Evolutionary conservation across 805 yeast species (phyloP).

Genomic region (Saccharomycopsis fibuligera): DNA sequence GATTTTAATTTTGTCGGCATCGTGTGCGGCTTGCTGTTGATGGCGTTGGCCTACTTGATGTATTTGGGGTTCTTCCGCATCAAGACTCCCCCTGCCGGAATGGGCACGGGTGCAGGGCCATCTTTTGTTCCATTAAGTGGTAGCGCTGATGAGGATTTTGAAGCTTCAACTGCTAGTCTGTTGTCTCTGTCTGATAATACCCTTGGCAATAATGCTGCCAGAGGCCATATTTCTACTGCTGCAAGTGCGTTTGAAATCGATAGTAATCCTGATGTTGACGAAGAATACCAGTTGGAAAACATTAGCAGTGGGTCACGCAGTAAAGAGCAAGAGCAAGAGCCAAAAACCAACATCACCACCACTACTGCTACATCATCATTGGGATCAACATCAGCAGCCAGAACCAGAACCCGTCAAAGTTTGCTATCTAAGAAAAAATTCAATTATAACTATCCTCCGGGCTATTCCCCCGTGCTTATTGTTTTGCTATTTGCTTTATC

Average conservation of each 20-base stretch:
- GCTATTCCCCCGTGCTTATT: slow-evolving; percentile 27
- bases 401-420: neutral
- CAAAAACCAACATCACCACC: neutral
- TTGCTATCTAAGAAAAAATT: neutral
- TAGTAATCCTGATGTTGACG: neutral
- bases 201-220: neutral
- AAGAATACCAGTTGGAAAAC: neutral
- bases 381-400: neutral
- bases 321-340: neutral
- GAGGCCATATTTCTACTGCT: neutral
- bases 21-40: slow-evolving; percentile 20
- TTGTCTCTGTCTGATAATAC: neutral
- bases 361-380: neutral
- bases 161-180: no score
- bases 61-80: slow-evolving; percentile 13
- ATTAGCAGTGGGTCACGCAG: neutral
- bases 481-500: slow-evolving; percentile 36
- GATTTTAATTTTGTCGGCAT: slow-evolving; percentile 21
- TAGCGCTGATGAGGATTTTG: no score
- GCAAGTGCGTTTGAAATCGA: neutral
- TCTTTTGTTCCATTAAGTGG: neutral
- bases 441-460: slow-evolving; percentile 14
- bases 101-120: neutral
- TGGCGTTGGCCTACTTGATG: slow-evolving; percentile 7
- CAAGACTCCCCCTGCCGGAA: neutral